Evolutionary conservation across 1,284 basidiomycete species (phyloP), one percentile per base, ranked within the genome.

Genomic region (Malassezia slooffiae): DNA sequence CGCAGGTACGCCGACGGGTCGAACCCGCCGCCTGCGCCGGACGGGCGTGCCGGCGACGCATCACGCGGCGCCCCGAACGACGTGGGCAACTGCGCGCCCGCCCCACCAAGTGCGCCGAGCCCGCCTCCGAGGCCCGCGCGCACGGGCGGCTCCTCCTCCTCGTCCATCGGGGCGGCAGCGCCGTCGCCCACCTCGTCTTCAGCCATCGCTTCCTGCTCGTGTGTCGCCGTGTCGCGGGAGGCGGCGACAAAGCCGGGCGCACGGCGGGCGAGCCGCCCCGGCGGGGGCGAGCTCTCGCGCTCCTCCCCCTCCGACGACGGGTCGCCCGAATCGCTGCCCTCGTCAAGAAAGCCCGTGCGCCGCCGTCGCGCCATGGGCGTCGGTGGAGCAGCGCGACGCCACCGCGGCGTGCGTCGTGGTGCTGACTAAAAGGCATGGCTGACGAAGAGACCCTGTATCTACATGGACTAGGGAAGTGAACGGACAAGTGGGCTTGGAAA

Each of bases 1-100:
- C 54, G 50, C 27, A 69, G 54, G 44, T 62, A 63, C 2, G 57
- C 60, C 4, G 58, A 55, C 0, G 64, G 58, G 32, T 67, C 61
- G 41, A 69, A 69, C 16, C 55, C 55, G 26, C 51, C 43, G n/a
- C n/a, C n/a, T n/a, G n/a, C n/a, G n/a, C n/a, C n/a, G 5, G n/a
- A n/a, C n/a, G n/a, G n/a, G n/a, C n/a, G n/a, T n/a, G n/a, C n/a
- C n/a, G n/a, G n/a, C n/a, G n/a, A n/a, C n/a, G n/a, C n/a, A n/a
- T n/a, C n/a, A n/a, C n/a, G n/a, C n/a, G n/a, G n/a, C n/a, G n/a
- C n/a, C n/a, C n/a, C n/a, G n/a, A n/a, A n/a, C n/a, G n/a, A n/a
- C n/a, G n/a, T n/a, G n/a, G n/a, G n/a, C n/a, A 10, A n/a, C 26
- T 13, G 8, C 24, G 23, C n/a, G 2, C 7, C n/a, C 11, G 1